These are phyloP conservation scores for Aspergillus flavus DNA, from an alignment of 2,329 filamentous ascomycete genomes.

Conservation along the genomic window DNA sequence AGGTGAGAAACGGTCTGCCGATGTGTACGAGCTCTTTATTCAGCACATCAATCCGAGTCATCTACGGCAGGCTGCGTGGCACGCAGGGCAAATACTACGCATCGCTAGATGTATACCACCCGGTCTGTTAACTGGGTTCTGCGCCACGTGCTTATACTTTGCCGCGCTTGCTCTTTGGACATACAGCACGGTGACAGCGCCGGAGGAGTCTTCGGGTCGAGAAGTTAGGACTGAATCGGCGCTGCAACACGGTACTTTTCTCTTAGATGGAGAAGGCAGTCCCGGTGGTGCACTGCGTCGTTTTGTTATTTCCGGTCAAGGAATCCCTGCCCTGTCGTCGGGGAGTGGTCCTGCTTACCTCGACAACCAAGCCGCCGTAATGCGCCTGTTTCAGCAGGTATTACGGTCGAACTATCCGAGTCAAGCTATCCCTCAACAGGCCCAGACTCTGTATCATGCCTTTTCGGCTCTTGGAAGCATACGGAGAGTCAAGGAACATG, in stretches of 20 bases:
- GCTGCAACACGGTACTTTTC: constrained; percentile 40
- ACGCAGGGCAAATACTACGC: constrained; percentile 68
- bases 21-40: constrained; percentile 36
- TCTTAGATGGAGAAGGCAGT: constrained; percentile 61
- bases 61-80: constrained; percentile 57
- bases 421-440: neutral
- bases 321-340: constrained; percentile 54
- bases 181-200: constrained; percentile 59
- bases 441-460: neutral
- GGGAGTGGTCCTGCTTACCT: constrained; percentile 41
- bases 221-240: constrained; percentile 41
- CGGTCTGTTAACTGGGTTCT: constrained; percentile 64
- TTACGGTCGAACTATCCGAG: constrained; percentile 51
- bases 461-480: neutral
- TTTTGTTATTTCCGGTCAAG: constrained; percentile 62
- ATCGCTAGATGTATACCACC: constrained; percentile 59
- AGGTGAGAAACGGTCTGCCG: constrained; percentile 42
- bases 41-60: constrained; percentile 42
- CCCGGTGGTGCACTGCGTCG: constrained; percentile 50
- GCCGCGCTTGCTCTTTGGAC: constrained; percentile 70
- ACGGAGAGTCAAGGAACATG: neutral
- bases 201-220: neutral
- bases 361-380: constrained; percentile 60
- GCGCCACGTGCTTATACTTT: constrained; percentile 70
- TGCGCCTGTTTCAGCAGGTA: constrained; percentile 61